Evolutionary conservation across 441 rosid genomes (phyloP).

Genomic region (Erodium chrysanthum): DNA sequence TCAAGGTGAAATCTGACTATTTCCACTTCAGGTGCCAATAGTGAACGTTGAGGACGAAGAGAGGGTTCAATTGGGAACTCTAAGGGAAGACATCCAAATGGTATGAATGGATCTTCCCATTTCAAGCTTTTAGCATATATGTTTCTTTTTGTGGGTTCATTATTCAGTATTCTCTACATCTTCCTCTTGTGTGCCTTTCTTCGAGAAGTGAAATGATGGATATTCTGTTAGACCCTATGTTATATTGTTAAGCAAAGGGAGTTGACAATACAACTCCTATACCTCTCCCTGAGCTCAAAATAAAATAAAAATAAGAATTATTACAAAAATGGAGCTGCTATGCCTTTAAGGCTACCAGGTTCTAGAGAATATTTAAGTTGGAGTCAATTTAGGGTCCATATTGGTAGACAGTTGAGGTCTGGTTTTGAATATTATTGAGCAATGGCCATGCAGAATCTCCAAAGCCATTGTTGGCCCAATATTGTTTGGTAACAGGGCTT

Average conservation of each 20-base stretch:
- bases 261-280: neutral
- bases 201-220: neutral
- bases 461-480: slow-evolving; percentile 3
- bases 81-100: slow-evolving; percentile 49
- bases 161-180: neutral
- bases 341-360: neutral
- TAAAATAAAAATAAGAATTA: neutral
- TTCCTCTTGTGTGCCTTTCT: neutral
- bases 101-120: slow-evolving; percentile 26
- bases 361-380: neutral
- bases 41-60: slow-evolving; percentile 57
- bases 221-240: neutral
- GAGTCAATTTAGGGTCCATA: neutral
- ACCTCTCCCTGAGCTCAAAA: neutral
- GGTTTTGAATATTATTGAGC: neutral
- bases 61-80: slow-evolving; percentile 54
- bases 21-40: slow-evolving; percentile 60
- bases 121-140: neutral
- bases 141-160: neutral
- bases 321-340: neutral
- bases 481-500: neutral
- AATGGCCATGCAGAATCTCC: neutral
- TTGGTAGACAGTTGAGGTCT: neutral
- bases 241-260: neutral
- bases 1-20: slow-evolving; percentile 7